These are phyloP conservation scores for Tricladium varicosporioides DNA, from an alignment of 2,329 filamentous ascomycete species.

Conservation along the genomic window DNA sequence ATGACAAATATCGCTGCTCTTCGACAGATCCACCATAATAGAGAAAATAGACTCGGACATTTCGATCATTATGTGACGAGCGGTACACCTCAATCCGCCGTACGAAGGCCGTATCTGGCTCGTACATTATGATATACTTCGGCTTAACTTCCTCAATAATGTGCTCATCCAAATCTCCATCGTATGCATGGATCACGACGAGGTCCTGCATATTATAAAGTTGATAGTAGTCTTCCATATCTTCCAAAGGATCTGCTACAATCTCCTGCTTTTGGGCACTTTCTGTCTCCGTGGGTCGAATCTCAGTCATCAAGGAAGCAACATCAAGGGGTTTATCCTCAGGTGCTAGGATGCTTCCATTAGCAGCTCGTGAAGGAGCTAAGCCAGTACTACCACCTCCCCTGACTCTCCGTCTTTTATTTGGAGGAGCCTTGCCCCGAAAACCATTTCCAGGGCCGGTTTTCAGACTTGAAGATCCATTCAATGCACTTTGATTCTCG, in stretches of 20 bases:
- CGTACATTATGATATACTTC: slow-evolving; percentile 97
- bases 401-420: slow-evolving; percentile 81
- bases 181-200: slow-evolving; percentile 87
- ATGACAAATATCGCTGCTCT: slow-evolving; percentile 87
- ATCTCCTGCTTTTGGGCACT: slow-evolving; percentile 74
- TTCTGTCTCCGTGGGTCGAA: slow-evolving; percentile 78
- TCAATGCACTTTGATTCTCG: slow-evolving; percentile 76
- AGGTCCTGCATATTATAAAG: slow-evolving; percentile 90
- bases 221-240: slow-evolving; percentile 91
- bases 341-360: slow-evolving; percentile 71
- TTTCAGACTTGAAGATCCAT: slow-evolving; percentile 59
- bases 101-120: slow-evolving; percentile 92
- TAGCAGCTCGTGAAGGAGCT: slow-evolving; percentile 62
- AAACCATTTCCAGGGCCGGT: slow-evolving; percentile 41
- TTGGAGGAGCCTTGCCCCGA: slow-evolving; percentile 65
- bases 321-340: slow-evolving; percentile 85
- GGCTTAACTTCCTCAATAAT: slow-evolving; percentile 93
- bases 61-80: slow-evolving; percentile 85
- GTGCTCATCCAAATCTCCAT: slow-evolving; percentile 93
- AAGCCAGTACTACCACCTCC: slow-evolving; percentile 67
- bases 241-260: slow-evolving; percentile 73
- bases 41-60: slow-evolving; percentile 92
- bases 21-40: slow-evolving; percentile 95
- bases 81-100: slow-evolving; percentile 92
- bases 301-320: slow-evolving; percentile 75